Evolutionary conservation across 2,329 filamentous ascomycete species (phyloP).

Genomic region (Chaetothyriales sp.): DNA sequence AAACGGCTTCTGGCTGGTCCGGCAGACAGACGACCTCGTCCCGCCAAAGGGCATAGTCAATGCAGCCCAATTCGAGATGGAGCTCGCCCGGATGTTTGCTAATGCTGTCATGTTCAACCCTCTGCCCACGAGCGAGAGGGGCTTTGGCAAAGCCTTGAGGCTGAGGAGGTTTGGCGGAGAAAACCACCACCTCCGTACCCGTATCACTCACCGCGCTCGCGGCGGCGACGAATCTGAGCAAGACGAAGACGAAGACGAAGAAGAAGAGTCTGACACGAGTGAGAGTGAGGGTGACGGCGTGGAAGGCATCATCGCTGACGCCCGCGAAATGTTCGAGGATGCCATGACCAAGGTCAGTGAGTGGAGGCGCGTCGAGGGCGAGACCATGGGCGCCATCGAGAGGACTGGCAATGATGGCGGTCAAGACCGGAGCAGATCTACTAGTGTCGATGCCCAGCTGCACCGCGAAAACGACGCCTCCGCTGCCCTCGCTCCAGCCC

Average conservation of each 20-base stretch:
- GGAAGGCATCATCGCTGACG: slow-evolving; percentile 76
- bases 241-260: slow-evolving; percentile 29
- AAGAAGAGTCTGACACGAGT: slow-evolving; percentile 26
- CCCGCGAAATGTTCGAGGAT: slow-evolving; percentile 76
- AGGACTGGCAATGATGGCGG: neutral
- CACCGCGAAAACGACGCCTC: too few species aligned
- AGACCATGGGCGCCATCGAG: slow-evolving; percentile 8
- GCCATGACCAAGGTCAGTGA: slow-evolving; percentile 66
- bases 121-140: slow-evolving; percentile 50
- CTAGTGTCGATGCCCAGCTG: neutral
- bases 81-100: slow-evolving; percentile 91
- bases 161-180: slow-evolving; percentile 14
- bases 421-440: neutral
- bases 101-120: slow-evolving; percentile 98
- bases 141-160: slow-evolving; percentile 49
- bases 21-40: slow-evolving; percentile 60
- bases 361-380: slow-evolving; percentile 56
- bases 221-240: neutral
- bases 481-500: too few species aligned
- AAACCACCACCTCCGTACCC: slow-evolving; percentile 26
- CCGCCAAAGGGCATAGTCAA: slow-evolving; percentile 88
- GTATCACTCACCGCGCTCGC: slow-evolving; percentile 22
- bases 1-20: slow-evolving; percentile 29
- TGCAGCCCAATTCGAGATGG: slow-evolving; percentile 78
- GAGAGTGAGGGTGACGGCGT: slow-evolving; percentile 50